Percentiles rank a stretch among this genome's conserved stretches.
These are phyloP conservation scores for Macadamia integrifolia DNA, from an alignment of 164 flowering plant genomes.

Conservation along the genomic window DNA sequence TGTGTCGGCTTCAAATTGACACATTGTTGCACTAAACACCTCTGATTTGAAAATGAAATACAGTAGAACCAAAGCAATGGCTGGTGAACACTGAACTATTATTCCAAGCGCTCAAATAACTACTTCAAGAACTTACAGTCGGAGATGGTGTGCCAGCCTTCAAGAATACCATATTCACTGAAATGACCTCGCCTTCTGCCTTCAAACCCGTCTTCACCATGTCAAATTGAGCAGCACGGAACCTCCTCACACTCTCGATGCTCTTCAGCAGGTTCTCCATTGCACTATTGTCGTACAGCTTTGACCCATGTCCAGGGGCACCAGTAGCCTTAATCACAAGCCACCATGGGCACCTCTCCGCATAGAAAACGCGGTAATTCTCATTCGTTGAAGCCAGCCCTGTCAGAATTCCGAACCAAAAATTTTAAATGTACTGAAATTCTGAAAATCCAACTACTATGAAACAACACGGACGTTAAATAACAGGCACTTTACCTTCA, in stretches of 20 bases:
- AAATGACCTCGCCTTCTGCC: slow-evolving; percentile 83
- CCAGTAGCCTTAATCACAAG: slow-evolving; percentile 77
- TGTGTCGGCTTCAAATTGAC: no score
- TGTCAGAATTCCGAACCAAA: slow-evolving; percentile 17
- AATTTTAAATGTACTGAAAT: background rate
- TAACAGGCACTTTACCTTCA: slow-evolving; percentile 44
- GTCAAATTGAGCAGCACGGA: slow-evolving; percentile 86
- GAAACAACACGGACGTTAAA: background rate
- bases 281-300: slow-evolving; percentile 85
- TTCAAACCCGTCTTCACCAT: slow-evolving; percentile 81
- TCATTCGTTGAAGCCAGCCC: slow-evolving; percentile 75
- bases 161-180: slow-evolving; percentile 80
- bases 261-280: slow-evolving; percentile 92
- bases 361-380: slow-evolving; percentile 75
- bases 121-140: slow-evolving; percentile 44
- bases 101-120: no score
- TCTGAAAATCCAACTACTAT: background rate
- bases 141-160: slow-evolving; percentile 96
- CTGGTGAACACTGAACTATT: no score
- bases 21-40: no score
- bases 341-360: slow-evolving; percentile 90
- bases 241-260: slow-evolving; percentile 73
- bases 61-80: no score
- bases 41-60: no score
- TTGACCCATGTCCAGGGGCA: slow-evolving; percentile 91